These are phyloP conservation scores for Oleoguttula mirabilis DNA, from an alignment of 495 filamentous ascomycete species.

Conservation along the genomic window DNA sequence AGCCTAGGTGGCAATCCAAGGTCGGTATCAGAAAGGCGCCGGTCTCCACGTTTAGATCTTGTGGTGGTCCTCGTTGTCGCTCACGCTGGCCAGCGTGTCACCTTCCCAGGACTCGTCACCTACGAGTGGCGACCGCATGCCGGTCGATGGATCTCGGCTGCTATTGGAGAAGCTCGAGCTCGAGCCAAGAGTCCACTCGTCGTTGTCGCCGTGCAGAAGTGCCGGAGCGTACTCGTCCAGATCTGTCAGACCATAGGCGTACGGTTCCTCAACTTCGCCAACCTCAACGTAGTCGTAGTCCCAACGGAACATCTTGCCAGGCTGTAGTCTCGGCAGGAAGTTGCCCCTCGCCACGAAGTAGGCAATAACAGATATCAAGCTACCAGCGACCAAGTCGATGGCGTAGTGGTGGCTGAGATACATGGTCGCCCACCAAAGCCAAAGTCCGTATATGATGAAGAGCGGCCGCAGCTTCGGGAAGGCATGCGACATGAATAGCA, in stretches of 20 bases:
- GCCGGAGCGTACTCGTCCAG: conserved; percentile 42
- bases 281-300: conserved; percentile 88
- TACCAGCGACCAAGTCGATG: conserved; percentile 79
- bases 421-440: conserved; percentile 99
- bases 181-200: conserved; percentile 64
- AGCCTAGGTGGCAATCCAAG: too few species aligned
- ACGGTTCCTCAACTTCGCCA: conserved; percentile 41
- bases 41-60: neutral
- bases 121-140: conserved; percentile 46
- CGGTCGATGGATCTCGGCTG: conserved; percentile 15
- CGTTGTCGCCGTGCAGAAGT: conserved; percentile 37
- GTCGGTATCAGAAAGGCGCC: too few species aligned
- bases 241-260: conserved; percentile 45
- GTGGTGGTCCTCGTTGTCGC: conserved; percentile 5
- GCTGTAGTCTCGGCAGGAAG: conserved; percentile 69
- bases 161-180: conserved; percentile 57
- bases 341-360: conserved; percentile 70
- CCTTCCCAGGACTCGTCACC: conserved; percentile 50
- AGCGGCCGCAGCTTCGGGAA: conserved; percentile 68
- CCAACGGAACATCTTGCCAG: conserved; percentile 79
- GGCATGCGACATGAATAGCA: conserved; percentile 81
- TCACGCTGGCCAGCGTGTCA: conserved; percentile 38
- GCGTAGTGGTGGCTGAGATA: conserved; percentile 95
- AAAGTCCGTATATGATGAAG: conserved; percentile 69
- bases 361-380: conserved; percentile 60